These are phyloP conservation scores for Xylariaceae sp. DNA, from an alignment of 2,329 filamentous ascomycete genomes.

Conservation along the genomic window DNA sequence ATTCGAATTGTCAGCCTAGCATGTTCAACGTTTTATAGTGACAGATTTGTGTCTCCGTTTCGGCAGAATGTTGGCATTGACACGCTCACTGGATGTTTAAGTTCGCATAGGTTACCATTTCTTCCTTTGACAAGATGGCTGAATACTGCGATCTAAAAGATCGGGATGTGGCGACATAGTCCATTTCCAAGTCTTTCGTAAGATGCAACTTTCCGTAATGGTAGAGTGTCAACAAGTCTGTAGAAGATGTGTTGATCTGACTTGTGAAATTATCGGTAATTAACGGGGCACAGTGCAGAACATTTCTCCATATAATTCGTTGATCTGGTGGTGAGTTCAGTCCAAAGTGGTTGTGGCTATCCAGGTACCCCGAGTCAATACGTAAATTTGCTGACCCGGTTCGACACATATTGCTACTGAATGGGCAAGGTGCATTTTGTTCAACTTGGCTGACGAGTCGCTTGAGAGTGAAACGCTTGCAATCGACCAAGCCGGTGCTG, in stretches of 20 bases:
- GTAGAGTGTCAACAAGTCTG: slow-evolving; percentile 1
- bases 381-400: neutral
- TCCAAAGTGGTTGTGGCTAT: slow-evolving; percentile 9
- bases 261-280: slow-evolving; percentile 5
- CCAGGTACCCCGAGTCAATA: slow-evolving; percentile 8
- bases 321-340: slow-evolving; percentile 8
- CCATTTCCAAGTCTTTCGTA: neutral
- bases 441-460: neutral
- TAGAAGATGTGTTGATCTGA: neutral
- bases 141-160: slow-evolving; percentile 1
- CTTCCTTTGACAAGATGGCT: neutral
- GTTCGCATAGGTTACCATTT: neutral
- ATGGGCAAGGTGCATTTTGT: slow-evolving; percentile 9
- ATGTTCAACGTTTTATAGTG: too few relatives aligned
- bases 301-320: slow-evolving; percentile 4
- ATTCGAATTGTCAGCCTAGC: neutral
- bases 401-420: slow-evolving; percentile 6
- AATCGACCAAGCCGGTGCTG: neutral
- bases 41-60: too few relatives aligned
- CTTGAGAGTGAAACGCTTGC: neutral
- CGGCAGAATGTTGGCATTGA: too few relatives aligned
- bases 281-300: slow-evolving; percentile 12
- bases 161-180: slow-evolving; percentile 1
- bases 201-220: slow-evolving; percentile 1
- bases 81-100: slow-evolving; percentile 1